Percentiles rank a stretch among this genome's conserved stretches.
Conservation (phyloP, 495 filamentous ascomycete genomes). For the Penicillium ucsense region DNA sequence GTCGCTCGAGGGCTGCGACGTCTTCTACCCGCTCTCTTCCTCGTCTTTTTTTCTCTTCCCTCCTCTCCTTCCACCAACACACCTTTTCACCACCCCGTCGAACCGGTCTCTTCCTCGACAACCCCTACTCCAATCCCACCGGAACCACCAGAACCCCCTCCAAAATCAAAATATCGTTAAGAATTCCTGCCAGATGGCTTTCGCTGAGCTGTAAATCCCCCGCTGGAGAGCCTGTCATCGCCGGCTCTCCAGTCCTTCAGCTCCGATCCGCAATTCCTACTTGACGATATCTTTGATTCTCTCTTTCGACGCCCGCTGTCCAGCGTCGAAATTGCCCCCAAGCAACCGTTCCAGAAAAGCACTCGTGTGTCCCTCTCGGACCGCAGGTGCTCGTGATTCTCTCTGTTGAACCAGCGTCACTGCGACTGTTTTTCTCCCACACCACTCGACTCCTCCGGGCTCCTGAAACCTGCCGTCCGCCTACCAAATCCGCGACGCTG, state of each 20-base stretch:
- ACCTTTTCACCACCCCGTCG: conserved; percentile 8
- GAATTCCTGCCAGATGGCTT: conserved; percentile 68
- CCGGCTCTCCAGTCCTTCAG: conserved; percentile 70
- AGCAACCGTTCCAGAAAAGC: conserved; percentile 31
- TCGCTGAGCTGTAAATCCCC: conserved; percentile 90
- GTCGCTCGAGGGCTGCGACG: not conserved
- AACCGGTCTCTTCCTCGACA: conserved; percentile 7
- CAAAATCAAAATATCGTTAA: conserved; percentile 63
- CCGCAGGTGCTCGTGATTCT: conserved; percentile 30
- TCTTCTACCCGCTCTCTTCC: conserved; percentile 20
- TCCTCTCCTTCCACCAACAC: conserved; percentile 14
- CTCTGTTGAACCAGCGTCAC: too few species aligned
- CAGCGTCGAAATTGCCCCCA: conserved; percentile 40
- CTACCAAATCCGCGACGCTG: too few species aligned
- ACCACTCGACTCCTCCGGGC: too few species aligned
- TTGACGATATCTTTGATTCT: conserved; percentile 61
- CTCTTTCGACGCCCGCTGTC: conserved; percentile 44
- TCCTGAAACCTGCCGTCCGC: too few species aligned
- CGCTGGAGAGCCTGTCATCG: conserved; percentile 58
- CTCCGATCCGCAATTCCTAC: conserved; percentile 60
- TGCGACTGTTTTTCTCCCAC: too few species aligned
- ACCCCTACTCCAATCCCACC: conserved; percentile 22
- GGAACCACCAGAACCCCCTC: not conserved
- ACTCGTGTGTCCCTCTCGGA: conserved; percentile 29
- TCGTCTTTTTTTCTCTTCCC: conserved; percentile 10